Conservation (phyloP, 768 basidiomycete species). For the Pholiota microspora region DNA sequence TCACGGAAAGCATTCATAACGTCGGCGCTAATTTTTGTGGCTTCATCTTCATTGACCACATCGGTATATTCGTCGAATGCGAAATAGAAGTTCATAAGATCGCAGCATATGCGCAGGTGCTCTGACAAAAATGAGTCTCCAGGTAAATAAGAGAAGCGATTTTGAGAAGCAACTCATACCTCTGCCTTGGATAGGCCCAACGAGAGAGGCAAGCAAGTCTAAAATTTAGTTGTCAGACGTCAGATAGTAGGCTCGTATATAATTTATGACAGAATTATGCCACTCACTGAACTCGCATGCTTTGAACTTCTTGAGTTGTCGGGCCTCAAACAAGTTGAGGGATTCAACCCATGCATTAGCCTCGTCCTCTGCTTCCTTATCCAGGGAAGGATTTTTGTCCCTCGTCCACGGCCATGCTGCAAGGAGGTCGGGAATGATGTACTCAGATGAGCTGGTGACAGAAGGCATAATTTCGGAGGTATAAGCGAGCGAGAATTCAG, state of each 20-base stretch:
- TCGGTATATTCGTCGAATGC: conserved; percentile 52
- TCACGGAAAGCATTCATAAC: conserved; percentile 36
- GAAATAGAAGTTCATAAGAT: conserved; percentile 51
- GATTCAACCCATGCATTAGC: conserved; percentile 16
- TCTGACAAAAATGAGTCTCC: conserved; percentile 4
- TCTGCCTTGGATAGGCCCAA: conserved; percentile 2
- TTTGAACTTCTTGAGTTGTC: conserved; percentile 17
- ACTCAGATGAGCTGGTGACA: conserved; percentile 1
- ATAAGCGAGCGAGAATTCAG: neutral
- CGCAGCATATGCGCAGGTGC: conserved; percentile 27
- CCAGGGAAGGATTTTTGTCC: conserved; percentile 4
- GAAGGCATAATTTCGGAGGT: conserved; percentile 4
- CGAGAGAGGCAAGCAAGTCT: conserved; percentile 7
- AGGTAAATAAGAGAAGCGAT: neutral
- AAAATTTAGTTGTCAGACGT: no score
- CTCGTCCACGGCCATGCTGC: conserved; percentile 14
- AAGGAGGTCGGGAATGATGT: conserved; percentile 16
- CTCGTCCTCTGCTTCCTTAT: conserved; percentile 8
- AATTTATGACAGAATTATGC: no score
- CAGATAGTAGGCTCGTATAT: no score
- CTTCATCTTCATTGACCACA: conserved; percentile 27
- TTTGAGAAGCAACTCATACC: neutral
- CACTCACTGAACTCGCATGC: conserved; percentile 18
- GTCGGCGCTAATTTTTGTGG: conserved; percentile 27
- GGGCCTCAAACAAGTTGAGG: conserved; percentile 13